Evolutionary conservation across 352 stramenopile species (phyloP).

Genomic region (Phytophthora pistaciae): DNA sequence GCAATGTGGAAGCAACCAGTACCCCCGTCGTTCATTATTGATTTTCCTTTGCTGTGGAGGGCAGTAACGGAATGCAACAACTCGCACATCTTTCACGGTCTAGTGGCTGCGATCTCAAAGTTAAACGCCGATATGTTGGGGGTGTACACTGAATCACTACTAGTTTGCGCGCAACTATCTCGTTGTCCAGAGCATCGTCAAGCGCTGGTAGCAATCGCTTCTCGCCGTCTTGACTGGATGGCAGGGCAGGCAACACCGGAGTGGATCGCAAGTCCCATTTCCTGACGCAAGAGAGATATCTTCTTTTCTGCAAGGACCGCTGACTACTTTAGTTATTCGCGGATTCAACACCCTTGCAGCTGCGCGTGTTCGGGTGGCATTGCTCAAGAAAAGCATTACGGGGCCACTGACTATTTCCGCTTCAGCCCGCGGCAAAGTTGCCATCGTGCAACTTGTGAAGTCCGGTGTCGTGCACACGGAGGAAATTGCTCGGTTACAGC

Average conservation of each 20-base stretch:
- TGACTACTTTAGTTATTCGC: background rate
- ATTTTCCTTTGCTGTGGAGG: background rate
- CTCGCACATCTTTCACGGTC: background rate
- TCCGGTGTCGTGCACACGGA: background rate
- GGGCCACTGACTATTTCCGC: background rate
- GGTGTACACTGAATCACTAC: background rate
- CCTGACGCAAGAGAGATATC: background rate
- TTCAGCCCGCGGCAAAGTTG: background rate
- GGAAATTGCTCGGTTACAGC: background rate
- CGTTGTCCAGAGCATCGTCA: background rate
- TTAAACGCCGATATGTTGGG: background rate
- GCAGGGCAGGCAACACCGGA: background rate
- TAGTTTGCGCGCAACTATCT: background rate
- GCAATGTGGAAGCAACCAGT: background rate
- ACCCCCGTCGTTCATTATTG: background rate
- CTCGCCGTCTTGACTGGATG: background rate
- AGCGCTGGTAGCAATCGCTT: background rate
- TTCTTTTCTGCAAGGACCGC: background rate
- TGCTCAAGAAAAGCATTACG: background rate
- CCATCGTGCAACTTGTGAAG: background rate
- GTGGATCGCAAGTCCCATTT: background rate
- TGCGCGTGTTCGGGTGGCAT: background rate
- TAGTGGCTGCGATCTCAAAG: background rate
- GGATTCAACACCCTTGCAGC: background rate
- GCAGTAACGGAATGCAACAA: background rate